These are phyloP conservation scores for Paramecium bursaria DNA, from an alignment of 73 alveolate species.

Conservation along the genomic window DNA sequence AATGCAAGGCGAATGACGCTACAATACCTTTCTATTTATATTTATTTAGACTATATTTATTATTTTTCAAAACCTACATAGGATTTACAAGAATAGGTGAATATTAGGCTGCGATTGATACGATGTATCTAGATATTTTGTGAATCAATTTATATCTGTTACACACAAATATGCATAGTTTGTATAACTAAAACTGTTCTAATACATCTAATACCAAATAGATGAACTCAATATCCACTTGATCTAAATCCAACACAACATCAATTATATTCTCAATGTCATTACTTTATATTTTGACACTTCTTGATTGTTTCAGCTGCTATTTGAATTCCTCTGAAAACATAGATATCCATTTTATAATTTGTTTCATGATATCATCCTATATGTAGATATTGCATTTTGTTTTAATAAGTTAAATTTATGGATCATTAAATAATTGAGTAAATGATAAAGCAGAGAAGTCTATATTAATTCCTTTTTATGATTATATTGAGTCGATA, in stretches of 20 bases:
- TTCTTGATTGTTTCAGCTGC: constrained; percentile 42
- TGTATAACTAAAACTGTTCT: constrained; percentile 81
- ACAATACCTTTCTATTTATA: too few species aligned
- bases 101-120: constrained; percentile 76
- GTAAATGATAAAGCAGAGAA: constrained; percentile 54
- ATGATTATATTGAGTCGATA: constrained; percentile 60
- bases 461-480: constrained; percentile 24
- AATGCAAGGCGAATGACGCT: too few species aligned
- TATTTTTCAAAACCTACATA: too few species aligned
- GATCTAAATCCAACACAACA: constrained; percentile 78
- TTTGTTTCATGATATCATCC: constrained; percentile 83
- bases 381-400: constrained; percentile 84
- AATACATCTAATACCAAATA: constrained; percentile 78
- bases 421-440: not conserved
- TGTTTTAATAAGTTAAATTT: constrained; percentile 67
- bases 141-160: constrained; percentile 79
- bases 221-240: constrained; percentile 76
- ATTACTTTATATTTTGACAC: constrained; percentile 4
- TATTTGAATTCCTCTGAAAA: constrained; percentile 82
- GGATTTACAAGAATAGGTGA: too few species aligned
- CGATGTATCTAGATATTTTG: constrained; percentile 77
- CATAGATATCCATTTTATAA: constrained; percentile 84
- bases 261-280: constrained; percentile 52
- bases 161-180: constrained; percentile 83
- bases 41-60: too few species aligned